Evolutionary conservation across 1,284 basidiomycete species (phyloP).

Genomic region (Gomphus bonarii): DNA sequence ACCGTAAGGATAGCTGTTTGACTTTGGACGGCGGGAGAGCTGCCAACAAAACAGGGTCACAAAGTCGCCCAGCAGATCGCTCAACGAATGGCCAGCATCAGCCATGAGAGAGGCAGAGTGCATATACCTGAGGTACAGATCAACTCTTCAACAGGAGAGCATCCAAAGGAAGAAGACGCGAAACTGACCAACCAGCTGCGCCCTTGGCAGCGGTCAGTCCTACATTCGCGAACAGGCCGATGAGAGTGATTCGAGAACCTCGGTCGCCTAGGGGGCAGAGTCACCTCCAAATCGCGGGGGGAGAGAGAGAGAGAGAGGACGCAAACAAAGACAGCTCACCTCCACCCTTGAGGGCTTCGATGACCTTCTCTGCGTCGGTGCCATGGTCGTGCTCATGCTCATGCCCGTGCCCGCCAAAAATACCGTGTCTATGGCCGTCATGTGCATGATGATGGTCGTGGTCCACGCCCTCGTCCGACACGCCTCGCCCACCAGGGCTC

Average conservation of each 20-base stretch:
- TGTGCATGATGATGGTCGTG: neutral
- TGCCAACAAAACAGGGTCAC: slow-evolving; percentile 91
- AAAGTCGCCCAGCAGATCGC: slow-evolving; percentile 85
- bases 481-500: neutral
- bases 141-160: too few species aligned
- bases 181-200: slow-evolving; percentile 53
- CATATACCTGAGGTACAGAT: slow-evolving; percentile 23
- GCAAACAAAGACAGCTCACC: slow-evolving; percentile 36
- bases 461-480: too few species aligned
- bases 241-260: slow-evolving; percentile 75
- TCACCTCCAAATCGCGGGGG: slow-evolving; percentile 10
- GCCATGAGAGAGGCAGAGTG: slow-evolving; percentile 90
- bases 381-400: slow-evolving; percentile 58
- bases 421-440: slow-evolving; percentile 29
- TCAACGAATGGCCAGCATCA: slow-evolving; percentile 91
- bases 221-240: slow-evolving; percentile 84
- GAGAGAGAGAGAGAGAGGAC: neutral
- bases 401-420: slow-evolving; percentile 49
- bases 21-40: slow-evolving; percentile 73
- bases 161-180: too few species aligned
- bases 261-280: slow-evolving; percentile 44
- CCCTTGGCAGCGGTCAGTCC: slow-evolving; percentile 80
- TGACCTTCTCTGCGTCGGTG: slow-evolving; percentile 63
- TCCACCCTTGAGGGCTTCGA: slow-evolving; percentile 57
- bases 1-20: slow-evolving; percentile 73